phyloP scores from a whole-genome alignment of 441 rosid genomes.

The Arabidopsis hybrid region DNA sequence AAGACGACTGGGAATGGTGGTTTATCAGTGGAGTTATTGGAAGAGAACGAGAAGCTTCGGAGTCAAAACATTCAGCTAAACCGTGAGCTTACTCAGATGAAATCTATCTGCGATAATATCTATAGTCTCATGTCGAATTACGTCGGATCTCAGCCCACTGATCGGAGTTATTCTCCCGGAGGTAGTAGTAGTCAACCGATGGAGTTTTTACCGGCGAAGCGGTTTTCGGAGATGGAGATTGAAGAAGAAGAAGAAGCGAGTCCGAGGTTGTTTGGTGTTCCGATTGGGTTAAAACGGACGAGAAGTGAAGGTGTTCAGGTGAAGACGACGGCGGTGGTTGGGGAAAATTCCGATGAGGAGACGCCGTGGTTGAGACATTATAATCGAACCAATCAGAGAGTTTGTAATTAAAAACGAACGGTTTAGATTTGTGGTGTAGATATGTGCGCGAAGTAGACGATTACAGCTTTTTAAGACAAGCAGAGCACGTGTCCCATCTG shows the following conservation, averaged over 20 bases:
- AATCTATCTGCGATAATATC: slow-evolving; percentile 58
- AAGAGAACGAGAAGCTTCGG: slow-evolving; percentile 70
- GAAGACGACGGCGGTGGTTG: slow-evolving; percentile 47
- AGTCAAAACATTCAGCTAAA: slow-evolving; percentile 58
- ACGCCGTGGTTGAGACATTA: slow-evolving; percentile 49
- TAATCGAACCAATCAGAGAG: slow-evolving; percentile 55
- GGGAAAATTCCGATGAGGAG: slow-evolving; percentile 45
- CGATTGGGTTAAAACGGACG: slow-evolving; percentile 60
- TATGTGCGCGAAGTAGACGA: slow-evolving; percentile 32
- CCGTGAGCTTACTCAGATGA: slow-evolving; percentile 59
- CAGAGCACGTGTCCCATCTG: slow-evolving; percentile 38
- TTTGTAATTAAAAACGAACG: slow-evolving; percentile 49
- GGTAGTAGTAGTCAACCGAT: slow-evolving; percentile 33
- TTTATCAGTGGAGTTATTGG: slow-evolving; percentile 51
- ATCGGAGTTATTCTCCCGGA: slow-evolving; percentile 32
- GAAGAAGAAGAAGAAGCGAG: slow-evolving; percentile 39
- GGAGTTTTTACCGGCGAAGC: slow-evolving; percentile 50
- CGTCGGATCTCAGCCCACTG: slow-evolving; percentile 41
- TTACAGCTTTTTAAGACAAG: not conserved
- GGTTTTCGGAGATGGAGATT: slow-evolving; percentile 30
- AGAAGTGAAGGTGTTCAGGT: slow-evolving; percentile 47
- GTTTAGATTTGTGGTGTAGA: slow-evolving; percentile 13
- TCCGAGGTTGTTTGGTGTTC: slow-evolving; percentile 64
- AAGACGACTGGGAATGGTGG: slow-evolving; percentile 38
- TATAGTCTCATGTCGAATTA: slow-evolving; percentile 54